A percentile compares a stretch with the other conserved stretches of the same genome.
Evolutionary conservation across 2,329 filamentous ascomycete genomes (phyloP).

Genomic region (Alternaria sp.): DNA sequence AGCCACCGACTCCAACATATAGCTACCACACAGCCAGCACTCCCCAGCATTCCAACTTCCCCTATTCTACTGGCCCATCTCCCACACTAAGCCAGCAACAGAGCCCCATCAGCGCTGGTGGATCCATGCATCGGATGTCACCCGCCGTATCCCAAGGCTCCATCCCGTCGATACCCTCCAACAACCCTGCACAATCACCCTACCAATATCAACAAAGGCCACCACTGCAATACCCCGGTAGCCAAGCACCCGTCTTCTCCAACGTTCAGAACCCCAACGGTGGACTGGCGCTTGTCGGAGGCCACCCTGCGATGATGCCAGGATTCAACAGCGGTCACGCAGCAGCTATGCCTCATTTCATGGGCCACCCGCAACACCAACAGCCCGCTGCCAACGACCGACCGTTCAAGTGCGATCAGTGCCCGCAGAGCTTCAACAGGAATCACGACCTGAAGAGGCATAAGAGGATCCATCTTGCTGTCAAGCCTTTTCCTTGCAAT

Average conservation of each 20-base stretch:
- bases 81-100: slow-evolving; percentile 53
- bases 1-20: slow-evolving; percentile 67
- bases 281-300: slow-evolving; percentile 74
- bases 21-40: slow-evolving; percentile 64
- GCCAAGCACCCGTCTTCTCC: slow-evolving; percentile 72
- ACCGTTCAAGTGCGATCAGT: slow-evolving; percentile 93
- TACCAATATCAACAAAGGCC: slow-evolving; percentile 57
- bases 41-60: slow-evolving; percentile 56
- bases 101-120: slow-evolving; percentile 57
- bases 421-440: slow-evolving; percentile 90
- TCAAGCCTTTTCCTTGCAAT: slow-evolving; percentile 92
- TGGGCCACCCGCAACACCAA: slow-evolving; percentile 60
- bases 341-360: slow-evolving; percentile 69
- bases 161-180: slow-evolving; percentile 55
- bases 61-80: slow-evolving; percentile 58
- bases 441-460: slow-evolving; percentile 97
- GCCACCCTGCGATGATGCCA: slow-evolving; percentile 63
- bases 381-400: slow-evolving; percentile 71
- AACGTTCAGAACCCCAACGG: slow-evolving; percentile 77
- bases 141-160: slow-evolving; percentile 55
- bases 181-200: slow-evolving; percentile 55
- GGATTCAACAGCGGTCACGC: slow-evolving; percentile 67
- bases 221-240: slow-evolving; percentile 52
- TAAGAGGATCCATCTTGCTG: slow-evolving; percentile 90
- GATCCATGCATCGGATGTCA: slow-evolving; percentile 59